phyloP scores from a whole-genome alignment of 768 basidiomycete species.

The Terana coerulea region DNA sequence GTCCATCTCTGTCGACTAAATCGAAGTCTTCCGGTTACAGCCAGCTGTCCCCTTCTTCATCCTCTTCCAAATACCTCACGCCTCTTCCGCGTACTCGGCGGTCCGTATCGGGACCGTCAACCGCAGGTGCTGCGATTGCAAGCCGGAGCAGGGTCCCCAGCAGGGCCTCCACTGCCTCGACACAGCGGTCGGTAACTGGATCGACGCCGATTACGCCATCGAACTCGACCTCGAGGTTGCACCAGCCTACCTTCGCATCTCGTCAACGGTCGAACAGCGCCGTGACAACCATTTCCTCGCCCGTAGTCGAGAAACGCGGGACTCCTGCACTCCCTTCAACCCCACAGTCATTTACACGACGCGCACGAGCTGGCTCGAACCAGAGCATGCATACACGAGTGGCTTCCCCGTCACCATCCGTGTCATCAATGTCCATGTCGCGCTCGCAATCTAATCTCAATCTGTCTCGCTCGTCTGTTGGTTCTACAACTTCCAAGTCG shows the following conservation, averaged over 20 bases:
- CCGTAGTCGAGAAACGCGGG: slow-evolving; percentile 29
- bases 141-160: slow-evolving; percentile 51
- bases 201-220: slow-evolving; percentile 41
- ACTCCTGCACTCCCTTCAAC: slow-evolving; percentile 27
- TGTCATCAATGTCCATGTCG: too few relatives aligned
- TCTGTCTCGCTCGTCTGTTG: slow-evolving; percentile 41
- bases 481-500: slow-evolving; percentile 36
- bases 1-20: too few relatives aligned
- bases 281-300: slow-evolving; percentile 36
- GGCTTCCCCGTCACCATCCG: slow-evolving; percentile 62
- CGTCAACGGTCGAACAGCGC: slow-evolving; percentile 76
- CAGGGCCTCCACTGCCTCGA: slow-evolving; percentile 50
- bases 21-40: not conserved
- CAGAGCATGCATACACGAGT: slow-evolving; percentile 35
- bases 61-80: slow-evolving; percentile 38
- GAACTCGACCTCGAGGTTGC: slow-evolving; percentile 32
- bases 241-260: slow-evolving; percentile 74
- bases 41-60: slow-evolving; percentile 18
- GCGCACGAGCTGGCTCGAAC: slow-evolving; percentile 40
- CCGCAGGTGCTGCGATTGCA: too few relatives aligned
- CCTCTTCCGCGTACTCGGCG: slow-evolving; percentile 31
- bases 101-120: slow-evolving; percentile 14
- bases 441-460: slow-evolving; percentile 46
- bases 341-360: slow-evolving; percentile 11
- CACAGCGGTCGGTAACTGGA: slow-evolving; percentile 67